Conservation (phyloP, 306 rosid genomes). For the Vachellia pachyceras region DNA sequence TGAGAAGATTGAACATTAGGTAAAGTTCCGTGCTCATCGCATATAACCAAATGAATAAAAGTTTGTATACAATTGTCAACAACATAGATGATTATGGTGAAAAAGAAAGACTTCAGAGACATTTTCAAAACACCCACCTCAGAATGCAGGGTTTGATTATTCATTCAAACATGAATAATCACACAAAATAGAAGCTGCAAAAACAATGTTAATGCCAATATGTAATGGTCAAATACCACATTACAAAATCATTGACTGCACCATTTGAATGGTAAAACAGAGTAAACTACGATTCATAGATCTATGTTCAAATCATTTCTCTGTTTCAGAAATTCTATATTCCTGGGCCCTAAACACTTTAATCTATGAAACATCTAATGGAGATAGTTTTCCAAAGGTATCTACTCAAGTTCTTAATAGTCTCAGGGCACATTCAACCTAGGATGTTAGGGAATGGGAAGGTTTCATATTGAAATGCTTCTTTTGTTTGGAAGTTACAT, state of each 20-base stretch:
- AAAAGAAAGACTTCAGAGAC: not conserved
- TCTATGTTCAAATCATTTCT: slow-evolving; percentile 13
- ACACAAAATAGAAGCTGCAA: not conserved
- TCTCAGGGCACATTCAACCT: not conserved
- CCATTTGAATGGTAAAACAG: slow-evolving; percentile 18
- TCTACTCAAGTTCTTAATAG: not conserved
- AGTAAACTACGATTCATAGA: not conserved
- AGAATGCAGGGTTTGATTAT: not conserved
- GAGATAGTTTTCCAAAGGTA: not conserved
- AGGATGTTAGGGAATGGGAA: not conserved
- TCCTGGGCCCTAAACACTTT: not conserved
- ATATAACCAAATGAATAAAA: not conserved
- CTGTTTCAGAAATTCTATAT: not conserved
- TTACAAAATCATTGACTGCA: slow-evolving; percentile 11
- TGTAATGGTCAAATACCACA: not conserved
- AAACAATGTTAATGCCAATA: slow-evolving; percentile 8
- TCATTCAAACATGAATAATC: not conserved
- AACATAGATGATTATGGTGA: not conserved
- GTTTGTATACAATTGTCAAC: not conserved
- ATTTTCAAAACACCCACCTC: not conserved
- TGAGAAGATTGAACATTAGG: not conserved
- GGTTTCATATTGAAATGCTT: not conserved
- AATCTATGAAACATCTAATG: not conserved
- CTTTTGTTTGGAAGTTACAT: not conserved
- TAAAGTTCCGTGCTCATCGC: not conserved